A percentile compares a stretch with the other conserved stretches of the same genome.
phyloP scores from a whole-genome alignment of 2,329 filamentous ascomycete genomes.

The Aspergillus neotritici region DNA sequence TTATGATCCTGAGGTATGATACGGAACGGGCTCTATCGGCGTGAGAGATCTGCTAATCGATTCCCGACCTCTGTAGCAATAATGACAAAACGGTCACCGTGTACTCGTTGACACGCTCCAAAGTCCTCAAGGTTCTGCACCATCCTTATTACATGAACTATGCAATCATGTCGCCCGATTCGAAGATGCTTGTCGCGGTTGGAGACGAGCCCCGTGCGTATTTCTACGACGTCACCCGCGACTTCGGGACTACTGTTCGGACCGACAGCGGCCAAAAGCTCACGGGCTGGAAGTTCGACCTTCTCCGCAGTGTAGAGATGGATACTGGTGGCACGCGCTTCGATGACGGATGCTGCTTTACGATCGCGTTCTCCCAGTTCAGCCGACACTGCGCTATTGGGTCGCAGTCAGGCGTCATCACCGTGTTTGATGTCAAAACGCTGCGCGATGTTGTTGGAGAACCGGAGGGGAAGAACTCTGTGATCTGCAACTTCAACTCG shows the following conservation, averaged over 20 bases:
- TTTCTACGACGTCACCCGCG: slow-evolving; percentile 57
- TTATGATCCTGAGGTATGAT: slow-evolving; percentile 48
- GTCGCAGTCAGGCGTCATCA: slow-evolving; percentile 46
- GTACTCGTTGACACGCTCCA: slow-evolving; percentile 66
- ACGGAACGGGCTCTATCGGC: slow-evolving; percentile 38
- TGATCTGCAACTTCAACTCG: slow-evolving; percentile 71
- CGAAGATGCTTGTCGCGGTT: slow-evolving; percentile 71
- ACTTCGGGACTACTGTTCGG: slow-evolving; percentile 22
- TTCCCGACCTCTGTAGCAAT: slow-evolving; percentile 57
- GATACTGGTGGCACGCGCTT: slow-evolving; percentile 33
- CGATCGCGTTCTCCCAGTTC: slow-evolving; percentile 46
- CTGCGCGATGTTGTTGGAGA: slow-evolving; percentile 22
- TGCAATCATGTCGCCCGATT: slow-evolving; percentile 87
- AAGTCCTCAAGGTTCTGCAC: slow-evolving; percentile 63
- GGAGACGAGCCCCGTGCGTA: slow-evolving; percentile 84
- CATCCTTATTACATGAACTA: slow-evolving; percentile 89
- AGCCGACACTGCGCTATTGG: slow-evolving; percentile 46
- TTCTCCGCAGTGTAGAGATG: slow-evolving; percentile 35
- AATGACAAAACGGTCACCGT: slow-evolving; percentile 86
- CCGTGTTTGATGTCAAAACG: slow-evolving; percentile 38
- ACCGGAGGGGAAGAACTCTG: slow-evolving; percentile 33
- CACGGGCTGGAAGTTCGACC: slow-evolving; percentile 38
- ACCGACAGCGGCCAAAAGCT: slow-evolving; percentile 30
- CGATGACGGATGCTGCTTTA: slow-evolving; percentile 44
- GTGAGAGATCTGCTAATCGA: slow-evolving; percentile 47